Evolutionary conservation across 2,329 filamentous ascomycete genomes (phyloP), one percentile per base, ranked within the genome.

Genomic region (Grosmannia serpens): DNA sequence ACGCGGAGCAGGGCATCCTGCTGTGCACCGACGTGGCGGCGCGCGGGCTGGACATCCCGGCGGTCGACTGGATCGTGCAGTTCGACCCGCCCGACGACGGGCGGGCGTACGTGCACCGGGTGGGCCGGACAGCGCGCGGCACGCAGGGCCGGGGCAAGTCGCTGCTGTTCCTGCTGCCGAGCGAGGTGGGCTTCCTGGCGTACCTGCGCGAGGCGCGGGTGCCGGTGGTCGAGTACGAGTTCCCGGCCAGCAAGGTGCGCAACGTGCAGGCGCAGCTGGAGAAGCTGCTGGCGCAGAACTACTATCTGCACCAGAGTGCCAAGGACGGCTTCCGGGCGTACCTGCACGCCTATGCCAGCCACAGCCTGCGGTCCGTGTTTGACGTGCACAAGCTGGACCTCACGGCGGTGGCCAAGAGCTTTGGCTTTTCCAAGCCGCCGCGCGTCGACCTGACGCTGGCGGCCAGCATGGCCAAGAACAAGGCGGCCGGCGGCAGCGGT

Each of bases 1-100:
- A 81, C 62, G 78, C 91, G 22, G 85, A 85, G 64, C 83, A 88
- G 64, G 94, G 92, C 27, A 95, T 89, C 0, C 74, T 99, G 57
- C 94, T 99, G 65, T 96, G 91, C 75, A 99, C 94, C 0, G 94
- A 99, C 68, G 94, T 99, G 63, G 94, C 94, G 52, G 94, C 94
- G 3, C 81, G 94, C 77, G 94, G 94, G 41, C 81, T 99, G 54
- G 94, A 86, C 81, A 96, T 97, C 63, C 92, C 92, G 0, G 86
- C 89, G 26, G 92, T 97, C 50, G 92, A 97, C 75, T 97, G 89
- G 86, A 95, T 96, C 65, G 85, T 96, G 62, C 91, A 97, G 72
- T 96, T 95, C 67, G 94, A 96, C 66, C 92, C 91, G 13, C 91
- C 91, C 4, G 91, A 96, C 78, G 89, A 95, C 70, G 88, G 89